Evolutionary conservation across 169 alveolate species (phyloP), one percentile per base, ranked within the genome.

Genomic region (Cytauxzoon felis): DNA sequence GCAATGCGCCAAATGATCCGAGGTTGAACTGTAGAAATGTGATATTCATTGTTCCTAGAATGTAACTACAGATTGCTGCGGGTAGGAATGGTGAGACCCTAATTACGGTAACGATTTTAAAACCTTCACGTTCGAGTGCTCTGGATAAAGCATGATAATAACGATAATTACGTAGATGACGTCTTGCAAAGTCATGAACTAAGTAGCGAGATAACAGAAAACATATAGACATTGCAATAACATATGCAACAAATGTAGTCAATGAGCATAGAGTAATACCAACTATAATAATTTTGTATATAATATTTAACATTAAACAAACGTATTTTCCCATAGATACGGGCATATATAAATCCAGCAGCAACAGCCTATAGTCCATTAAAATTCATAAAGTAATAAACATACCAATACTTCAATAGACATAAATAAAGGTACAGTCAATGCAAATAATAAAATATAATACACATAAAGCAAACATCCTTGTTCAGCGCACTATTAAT

Each of bases 81-180:
- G 84, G 84, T 66, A 73, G 65, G 47, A 73, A 56, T 21, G 84
- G 84, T 21, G 84, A 73, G 2, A 73, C 48, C 80, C 84, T 73
- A 30, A 73, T 52, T 58, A 73, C 54, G 29, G 72, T 27, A n/a
- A 64, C 84, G 52, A 73, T n/a, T 13, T 42, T 43, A 30, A 73
- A 27, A 26, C 84, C 84, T 29, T 51, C 79, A 6, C 19, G 30
- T 40, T 73, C 84, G 32, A 79, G 56, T 2, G 84, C 79, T 1
- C 71, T 5, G 24, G 57, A 64, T 1, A 73, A 49, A 4, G 84
- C 78, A 32, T 49, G 45, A 59, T 73, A 73, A 50, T 73, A 73
- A 34, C 59, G 53, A 58, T 73, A 56, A 40, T 34, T 43, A 13
- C 79, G 36, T 21, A 73, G 34, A 41, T 49, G 47, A 8, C 64